Evolutionary conservation across 345 rosid species (phyloP).

Genomic region (Ceriops zippeliana): DNA sequence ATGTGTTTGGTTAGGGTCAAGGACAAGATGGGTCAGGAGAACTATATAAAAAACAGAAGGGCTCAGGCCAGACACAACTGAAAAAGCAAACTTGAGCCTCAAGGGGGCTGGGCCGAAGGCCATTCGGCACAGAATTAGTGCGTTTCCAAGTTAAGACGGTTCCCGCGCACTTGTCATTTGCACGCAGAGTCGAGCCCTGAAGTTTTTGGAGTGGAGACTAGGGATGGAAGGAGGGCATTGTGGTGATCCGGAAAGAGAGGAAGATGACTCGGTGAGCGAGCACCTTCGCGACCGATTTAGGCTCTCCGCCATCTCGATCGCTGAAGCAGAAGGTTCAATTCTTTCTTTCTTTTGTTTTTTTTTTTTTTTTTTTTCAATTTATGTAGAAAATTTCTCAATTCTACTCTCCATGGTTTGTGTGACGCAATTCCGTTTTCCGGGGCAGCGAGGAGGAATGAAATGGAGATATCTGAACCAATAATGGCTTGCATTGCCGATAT

Average conservation of each 20-base stretch:
- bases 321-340: conserved; percentile 63
- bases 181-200: background rate
- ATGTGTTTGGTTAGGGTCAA: too few species aligned
- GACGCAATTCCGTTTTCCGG: conserved; percentile 7
- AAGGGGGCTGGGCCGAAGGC: too few species aligned
- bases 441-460: conserved; percentile 56
- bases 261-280: conserved; percentile 50
- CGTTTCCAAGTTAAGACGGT: background rate
- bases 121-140: too few species aligned
- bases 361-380: background rate
- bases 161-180: background rate
- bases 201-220: background rate
- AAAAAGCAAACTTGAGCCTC: too few species aligned
- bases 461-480: conserved; percentile 64
- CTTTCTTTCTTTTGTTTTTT: background rate
- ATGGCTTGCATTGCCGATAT: conserved; percentile 67
- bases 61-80: too few species aligned
- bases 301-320: conserved; percentile 71
- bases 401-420: background rate
- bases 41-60: too few species aligned
- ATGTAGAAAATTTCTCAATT: background rate
- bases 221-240: conserved; percentile 46
- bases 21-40: too few species aligned
- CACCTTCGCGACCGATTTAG: conserved; percentile 72
- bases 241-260: conserved; percentile 45